Conservation (phyloP, 805 yeast species). For the Saturnispora halmiae region DNA sequence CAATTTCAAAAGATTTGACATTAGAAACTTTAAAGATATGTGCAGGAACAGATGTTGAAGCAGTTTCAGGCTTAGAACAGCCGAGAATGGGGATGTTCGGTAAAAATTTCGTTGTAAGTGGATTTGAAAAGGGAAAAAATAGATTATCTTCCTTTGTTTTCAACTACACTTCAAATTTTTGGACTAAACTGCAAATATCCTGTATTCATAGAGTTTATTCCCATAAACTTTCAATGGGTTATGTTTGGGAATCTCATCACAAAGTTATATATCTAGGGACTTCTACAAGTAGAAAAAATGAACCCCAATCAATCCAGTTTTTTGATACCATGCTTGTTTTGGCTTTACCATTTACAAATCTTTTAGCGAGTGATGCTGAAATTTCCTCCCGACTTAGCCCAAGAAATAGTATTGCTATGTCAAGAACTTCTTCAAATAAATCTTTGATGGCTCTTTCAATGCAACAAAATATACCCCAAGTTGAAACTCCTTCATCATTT, state of each 20-base stretch:
- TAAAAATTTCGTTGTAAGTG: slow-evolving; percentile 52
- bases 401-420: neutral
- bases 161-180: slow-evolving; percentile 47
- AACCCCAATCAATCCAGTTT: slow-evolving; percentile 39
- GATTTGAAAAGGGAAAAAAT: slow-evolving; percentile 42
- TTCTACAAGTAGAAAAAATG: slow-evolving; percentile 34
- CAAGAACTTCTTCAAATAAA: slow-evolving; percentile 1
- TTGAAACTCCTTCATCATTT: neutral
- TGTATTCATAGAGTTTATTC: slow-evolving; percentile 44
- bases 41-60: slow-evolving; percentile 7
- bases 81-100: slow-evolving; percentile 63
- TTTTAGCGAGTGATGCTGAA: slow-evolving; percentile 21
- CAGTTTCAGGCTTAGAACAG: slow-evolving; percentile 19
- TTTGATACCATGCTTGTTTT: slow-evolving; percentile 41
- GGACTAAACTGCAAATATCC: slow-evolving; percentile 54
- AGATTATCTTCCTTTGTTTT: slow-evolving; percentile 41
- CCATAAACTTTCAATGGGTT: slow-evolving; percentile 59
- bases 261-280: slow-evolving; percentile 53
- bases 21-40: neutral
- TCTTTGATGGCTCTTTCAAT: neutral
- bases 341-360: slow-evolving; percentile 45
- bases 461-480: neutral
- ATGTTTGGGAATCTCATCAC: slow-evolving; percentile 73
- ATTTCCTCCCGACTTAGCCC: neutral
- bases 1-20: neutral